Conservation (phyloP, 768 basidiomycete species). For the Terana coerulea region DNA sequence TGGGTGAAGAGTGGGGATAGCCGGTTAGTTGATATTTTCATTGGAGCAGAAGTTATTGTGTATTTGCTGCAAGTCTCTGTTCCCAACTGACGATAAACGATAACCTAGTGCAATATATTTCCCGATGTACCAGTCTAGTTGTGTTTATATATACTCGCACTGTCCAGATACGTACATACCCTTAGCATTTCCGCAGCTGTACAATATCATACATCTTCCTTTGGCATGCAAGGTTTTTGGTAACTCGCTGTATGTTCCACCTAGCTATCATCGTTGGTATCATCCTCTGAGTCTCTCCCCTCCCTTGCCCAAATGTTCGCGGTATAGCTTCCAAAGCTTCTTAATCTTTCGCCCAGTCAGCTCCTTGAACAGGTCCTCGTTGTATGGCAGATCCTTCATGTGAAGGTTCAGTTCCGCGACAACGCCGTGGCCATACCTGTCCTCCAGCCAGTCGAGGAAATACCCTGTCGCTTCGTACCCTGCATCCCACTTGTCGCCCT, state of each 20-base stretch:
- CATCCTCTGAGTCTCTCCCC: background rate
- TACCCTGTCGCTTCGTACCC: conserved; percentile 74
- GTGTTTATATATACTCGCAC: conserved; percentile 9
- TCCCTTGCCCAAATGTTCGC: conserved; percentile 31
- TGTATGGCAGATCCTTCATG: conserved; percentile 47
- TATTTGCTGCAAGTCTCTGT: background rate
- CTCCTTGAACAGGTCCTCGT: conserved; percentile 47
- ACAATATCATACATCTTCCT: background rate
- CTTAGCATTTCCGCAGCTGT: background rate
- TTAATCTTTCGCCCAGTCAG: conserved; percentile 49
- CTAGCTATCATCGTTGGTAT: background rate
- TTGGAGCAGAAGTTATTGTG: no score
- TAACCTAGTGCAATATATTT: conserved; percentile 11
- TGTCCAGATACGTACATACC: background rate
- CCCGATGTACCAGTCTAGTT: conserved; percentile 15
- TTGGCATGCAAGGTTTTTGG: background rate
- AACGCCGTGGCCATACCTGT: conserved; percentile 46
- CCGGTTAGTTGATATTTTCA: background rate
- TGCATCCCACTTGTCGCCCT: conserved; percentile 59
- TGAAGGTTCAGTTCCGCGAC: conserved; percentile 54
- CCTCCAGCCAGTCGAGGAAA: conserved; percentile 69
- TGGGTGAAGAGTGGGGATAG: conserved; percentile 78
- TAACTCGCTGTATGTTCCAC: background rate
- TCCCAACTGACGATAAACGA: background rate
- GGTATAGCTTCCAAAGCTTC: conserved; percentile 59